Evolutionary conservation across 2,329 filamentous ascomycete species (phyloP), one percentile per base, ranked within the genome.

Genomic region (Sporothrix dimorphospora): DNA sequence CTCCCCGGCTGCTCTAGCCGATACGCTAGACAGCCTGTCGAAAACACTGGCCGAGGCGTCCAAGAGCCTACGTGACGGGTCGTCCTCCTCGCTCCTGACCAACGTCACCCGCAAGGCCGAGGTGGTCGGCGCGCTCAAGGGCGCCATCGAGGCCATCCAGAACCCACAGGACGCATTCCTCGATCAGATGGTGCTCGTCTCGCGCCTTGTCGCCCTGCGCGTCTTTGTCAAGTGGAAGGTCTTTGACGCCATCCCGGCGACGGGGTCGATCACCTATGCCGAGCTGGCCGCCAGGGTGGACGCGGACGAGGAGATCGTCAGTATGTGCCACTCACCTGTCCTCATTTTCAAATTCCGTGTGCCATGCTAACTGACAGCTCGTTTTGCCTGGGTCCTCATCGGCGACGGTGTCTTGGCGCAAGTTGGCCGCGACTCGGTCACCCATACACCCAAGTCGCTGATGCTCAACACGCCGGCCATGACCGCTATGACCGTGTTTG

Each of bases 161-260:
- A 70, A 71, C 34, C 76, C 76, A 14, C 53, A 42, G 2, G 75
- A 77, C 42, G 42, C 69, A n/a, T 55, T 74, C 49, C 30, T 73
- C n/a, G 38, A 75, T 40, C 63, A 45, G 42, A 57, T 74, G 14
- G 38, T 71, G 4, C 24, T 65, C 6, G 24, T 75, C 5, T 66
- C 72, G 21, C 71, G 75, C 6, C 72, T 78, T 14, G 74, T 71
- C 1, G 77, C 76, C 2, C 61, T 78, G 7, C 75, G 76, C 1
- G 72, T 81, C 4, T 81, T 81, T 67, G 72, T 78, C 38, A 75
- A 78, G 49, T 81, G 80, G 79, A 75, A 76, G 9, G 77, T 74
- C 0, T 81, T 82, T 66, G 78, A 79, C 7, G 61, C 72, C 1
- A 79, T 83, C 24, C 79, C 80, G 0, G 19, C 66, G 1, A 75